Base-by-base conservation (phyloP, 345 rosid species). In the Boechera divaricarpa region DNA sequence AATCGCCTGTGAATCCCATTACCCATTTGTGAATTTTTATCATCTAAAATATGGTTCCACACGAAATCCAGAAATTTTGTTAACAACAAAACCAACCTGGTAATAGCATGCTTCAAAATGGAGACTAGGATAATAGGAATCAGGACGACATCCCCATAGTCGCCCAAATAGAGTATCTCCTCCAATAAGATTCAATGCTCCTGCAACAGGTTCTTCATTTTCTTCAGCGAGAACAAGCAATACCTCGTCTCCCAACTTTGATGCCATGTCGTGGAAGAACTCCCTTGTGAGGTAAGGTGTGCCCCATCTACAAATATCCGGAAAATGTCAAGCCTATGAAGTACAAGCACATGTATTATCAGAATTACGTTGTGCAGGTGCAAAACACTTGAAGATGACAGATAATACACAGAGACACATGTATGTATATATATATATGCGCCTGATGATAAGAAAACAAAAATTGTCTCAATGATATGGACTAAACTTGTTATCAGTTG, bases 81-180 rank as follows among this genome's bases (percentile, higher is more conserved):
- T 7, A n/a, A 69, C 5, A 63, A 63, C 6, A 55, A 69, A 63
- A 33, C 48, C 60, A 75, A 94, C 98, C 97, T 94, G 98, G 87
- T 94, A 94, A 83, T 94, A 92, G 77, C 98, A 94, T 4, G 97
- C 97, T 85, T 94, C 98, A 74, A 94, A 94, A 76, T 94, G 97
- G 80, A 94, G 86, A 81, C 90, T 78, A 29, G 98, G 97, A 77
- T 89, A 94, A 73, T 94, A 89, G 44, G 86, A 90, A 42, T 69
- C 81, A 0, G 93, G 93, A 72, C 87, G 85, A 67, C 97, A 92
- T 69, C 98, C 98, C 98, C 98, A 94, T 12, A 92, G 81, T 10
- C 97, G 91, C n/a, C 98, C 98, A 75, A 83, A 94, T 32, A 94
- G 66, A 56, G 97, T 74, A 77, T 92, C 97, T 77, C 97, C 97